Conservation (phyloP, 805 yeast genomes). For the Candida boleticola region DNA sequence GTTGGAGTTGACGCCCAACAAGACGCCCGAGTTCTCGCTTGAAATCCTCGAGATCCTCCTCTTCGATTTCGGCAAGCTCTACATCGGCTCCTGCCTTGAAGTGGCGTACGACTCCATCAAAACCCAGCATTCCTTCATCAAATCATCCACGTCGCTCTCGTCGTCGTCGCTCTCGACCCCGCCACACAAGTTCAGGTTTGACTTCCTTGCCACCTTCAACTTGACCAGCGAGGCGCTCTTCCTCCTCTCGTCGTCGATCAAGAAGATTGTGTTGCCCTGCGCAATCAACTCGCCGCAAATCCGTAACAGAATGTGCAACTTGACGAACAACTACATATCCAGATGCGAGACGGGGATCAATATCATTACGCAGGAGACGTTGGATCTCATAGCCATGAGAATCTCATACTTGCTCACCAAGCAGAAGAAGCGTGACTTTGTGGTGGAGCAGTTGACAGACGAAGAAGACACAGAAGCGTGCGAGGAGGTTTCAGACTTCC, state of each 20-base stretch:
- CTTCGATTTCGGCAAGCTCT: constrained; percentile 68
- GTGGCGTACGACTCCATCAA: constrained; percentile 52
- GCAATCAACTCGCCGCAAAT: constrained; percentile 57
- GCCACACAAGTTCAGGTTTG: background rate
- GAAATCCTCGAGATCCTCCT: constrained; percentile 68
- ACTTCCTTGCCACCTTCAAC: constrained; percentile 49
- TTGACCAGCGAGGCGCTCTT: constrained; percentile 58
- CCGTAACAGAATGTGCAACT: constrained; percentile 56
- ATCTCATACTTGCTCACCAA: constrained; percentile 48
- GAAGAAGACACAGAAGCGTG: constrained; percentile 74
- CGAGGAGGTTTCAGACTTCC: constrained; percentile 54
- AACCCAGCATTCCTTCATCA: constrained; percentile 32
- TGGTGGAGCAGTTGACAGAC: constrained; percentile 34
- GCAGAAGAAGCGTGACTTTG: constrained; percentile 76
- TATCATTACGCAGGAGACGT: constrained; percentile 57
- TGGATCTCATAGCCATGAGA: constrained; percentile 51
- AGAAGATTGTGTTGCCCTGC: constrained; percentile 74
- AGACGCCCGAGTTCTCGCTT: constrained; percentile 58
- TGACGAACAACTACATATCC: constrained; percentile 59
- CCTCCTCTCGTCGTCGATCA: constrained; percentile 68
- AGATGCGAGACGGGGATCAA: constrained; percentile 66
- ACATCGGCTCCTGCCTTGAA: constrained; percentile 74
- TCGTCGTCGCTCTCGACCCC: constrained; percentile 29
- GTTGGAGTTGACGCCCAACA: constrained; percentile 66
- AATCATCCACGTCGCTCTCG: constrained; percentile 9